Base-by-base conservation (phyloP, 1,284 basidiomycete species). In the Malassezia cuniculi region DNA sequence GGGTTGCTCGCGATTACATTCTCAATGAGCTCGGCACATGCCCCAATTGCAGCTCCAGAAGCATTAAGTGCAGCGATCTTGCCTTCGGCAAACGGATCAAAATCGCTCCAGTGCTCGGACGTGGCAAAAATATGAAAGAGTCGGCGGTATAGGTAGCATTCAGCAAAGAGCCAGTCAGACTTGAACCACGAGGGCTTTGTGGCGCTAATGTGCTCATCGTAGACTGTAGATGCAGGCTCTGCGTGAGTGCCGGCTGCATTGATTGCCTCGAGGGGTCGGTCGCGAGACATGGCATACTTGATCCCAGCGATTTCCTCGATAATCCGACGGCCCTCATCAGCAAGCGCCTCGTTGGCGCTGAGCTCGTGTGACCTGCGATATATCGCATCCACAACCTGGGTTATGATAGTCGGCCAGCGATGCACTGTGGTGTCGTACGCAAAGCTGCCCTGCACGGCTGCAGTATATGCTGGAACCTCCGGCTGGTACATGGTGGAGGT, bases 391-490 rank as follows among this genome's bases (percentile, higher is more conserved):
- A 86, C 79, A 41, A 84, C 73, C 41, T 75, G 74, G 5, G 85
- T 85, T 33, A 87, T 72, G 53, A 90, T 94, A 21, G 82, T 74
- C 1, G 90, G 90, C 90, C 90, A 95, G 42, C 85, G 74, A 65
- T 74, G 73, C 36, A 72, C 54, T 6, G 77, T 72, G 3, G 76
- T 77, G 32, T 75, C 72, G 47, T 75, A 78, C 34, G 77, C 81
- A 41, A 63, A 68, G 71, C 58, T 48, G 34, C 34, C 18, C 17
- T 43, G 32, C 10, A 43, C 25, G 24, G 34, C 31, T 3, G 36
- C 34, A 9, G 16, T 43, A 26, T 38, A 43, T n/a, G 21, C 27
- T 11, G 39, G 27, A 6, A 41, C 32, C 20, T 34, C 27, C 3
- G 33, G 27, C 10, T 12, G 9, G 19, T 37, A 36, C 21, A 31